Evolutionary conservation across 371 early-diverging fungal species (phyloP), one percentile per base, ranked within the genome.

Genomic region (Mucor mucedo): DNA sequence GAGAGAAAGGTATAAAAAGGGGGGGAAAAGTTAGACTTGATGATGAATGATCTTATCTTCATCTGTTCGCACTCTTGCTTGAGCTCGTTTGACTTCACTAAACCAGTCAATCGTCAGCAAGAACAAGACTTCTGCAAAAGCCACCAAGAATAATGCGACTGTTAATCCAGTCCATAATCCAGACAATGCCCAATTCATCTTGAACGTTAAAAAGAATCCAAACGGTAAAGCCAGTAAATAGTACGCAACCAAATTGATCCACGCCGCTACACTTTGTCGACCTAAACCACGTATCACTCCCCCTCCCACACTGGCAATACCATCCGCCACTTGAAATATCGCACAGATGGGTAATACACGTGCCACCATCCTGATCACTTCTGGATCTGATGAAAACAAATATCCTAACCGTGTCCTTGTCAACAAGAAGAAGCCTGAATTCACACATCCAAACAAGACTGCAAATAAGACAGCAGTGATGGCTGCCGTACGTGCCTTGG

Each of bases 301-400:
- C 3, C 90, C 89, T 11, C 84, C 80, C 5, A 90, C 85, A 58
- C 86, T 83, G 21, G 86, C 86, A 10, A 88, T 56, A 1, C 89
- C 87, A 72, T 93, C 93, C 6, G 81, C 73, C 60, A 95, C 75
- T 71, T 97, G 97, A 77, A 91, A 95, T 40, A 91, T 52, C 0
- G 95, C 92, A 32, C 83, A 90, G 4, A 92, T 62, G 0, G 95
- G 95, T 60, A 95, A 71, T 32, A 95, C 81, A 38, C 58, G 56
- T 1, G 91, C 87, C 7, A 94, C 93, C 10, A 87, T 70, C 6
- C 52, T 69, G 40, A 93, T 78, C 4, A 97, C 93, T 1, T 82
- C 80, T 1, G 60, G 64, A 63, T 95, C 93, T 14, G 84, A 77
- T 38, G 87, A 87, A 73, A 92, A 93, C 44, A 92, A 62, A n/a